Percentiles rank a stretch among this genome's conserved stretches.
phyloP scores from a whole-genome alignment of 306 rosid genomes.

The Castanea crenata region DNA sequence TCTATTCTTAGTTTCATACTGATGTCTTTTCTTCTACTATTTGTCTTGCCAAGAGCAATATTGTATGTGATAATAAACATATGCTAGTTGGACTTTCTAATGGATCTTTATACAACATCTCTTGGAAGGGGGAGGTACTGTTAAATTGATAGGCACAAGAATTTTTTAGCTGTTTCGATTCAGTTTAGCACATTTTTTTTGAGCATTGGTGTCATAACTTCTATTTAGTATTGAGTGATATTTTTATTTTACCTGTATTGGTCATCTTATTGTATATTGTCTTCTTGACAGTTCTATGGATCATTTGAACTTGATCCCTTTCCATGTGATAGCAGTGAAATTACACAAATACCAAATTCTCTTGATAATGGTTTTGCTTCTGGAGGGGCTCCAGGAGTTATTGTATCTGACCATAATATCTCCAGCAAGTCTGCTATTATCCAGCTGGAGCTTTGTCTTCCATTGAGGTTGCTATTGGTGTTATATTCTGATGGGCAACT shows the following conservation, averaged over 20 bases:
- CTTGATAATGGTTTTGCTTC: slow-evolving; percentile 65
- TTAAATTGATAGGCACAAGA: slow-evolving; percentile 6
- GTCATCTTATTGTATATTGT: slow-evolving; percentile 21
- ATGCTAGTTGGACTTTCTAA: slow-evolving; percentile 90
- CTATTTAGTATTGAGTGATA: not conserved
- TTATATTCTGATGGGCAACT: slow-evolving; percentile 84
- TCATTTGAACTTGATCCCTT: slow-evolving; percentile 61
- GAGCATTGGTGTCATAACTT: slow-evolving; percentile 6
- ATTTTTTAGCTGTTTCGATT: not conserved
- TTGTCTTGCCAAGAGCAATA: slow-evolving; percentile 75
- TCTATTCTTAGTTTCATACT: slow-evolving; percentile 25
- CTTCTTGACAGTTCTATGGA: slow-evolving; percentile 79
- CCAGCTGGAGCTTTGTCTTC: slow-evolving; percentile 78
- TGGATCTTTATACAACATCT: slow-evolving; percentile 82
- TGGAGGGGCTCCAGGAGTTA: slow-evolving; percentile 42
- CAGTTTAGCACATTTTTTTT: slow-evolving; percentile 7
- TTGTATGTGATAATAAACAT: slow-evolving; percentile 72
- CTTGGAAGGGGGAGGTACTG: slow-evolving; percentile 98
- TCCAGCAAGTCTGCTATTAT: slow-evolving; percentile 56
- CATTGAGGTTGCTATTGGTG: slow-evolving; percentile 75
- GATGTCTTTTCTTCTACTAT: slow-evolving; percentile 21
- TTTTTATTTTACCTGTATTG: slow-evolving; percentile 14
- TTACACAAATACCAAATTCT: slow-evolving; percentile 42
- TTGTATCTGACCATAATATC: slow-evolving; percentile 34
- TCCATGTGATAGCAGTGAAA: slow-evolving; percentile 43